Evolutionary conservation across 2,329 filamentous ascomycete genomes (phyloP), one percentile per base, ranked within the genome.

Genomic region (Epicoccum nigrum): DNA sequence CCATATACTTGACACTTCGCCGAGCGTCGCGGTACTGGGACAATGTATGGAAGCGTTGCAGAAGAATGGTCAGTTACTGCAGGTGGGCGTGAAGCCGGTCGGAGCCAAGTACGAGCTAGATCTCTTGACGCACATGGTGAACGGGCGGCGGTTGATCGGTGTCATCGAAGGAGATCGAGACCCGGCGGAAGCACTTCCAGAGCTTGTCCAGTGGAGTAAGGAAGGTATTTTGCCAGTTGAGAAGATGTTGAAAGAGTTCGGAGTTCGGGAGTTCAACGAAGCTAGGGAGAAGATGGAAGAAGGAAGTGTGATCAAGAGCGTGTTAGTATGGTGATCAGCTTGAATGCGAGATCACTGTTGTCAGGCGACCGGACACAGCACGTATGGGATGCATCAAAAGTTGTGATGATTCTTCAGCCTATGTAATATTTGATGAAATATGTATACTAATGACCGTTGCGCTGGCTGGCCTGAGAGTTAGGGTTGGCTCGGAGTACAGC

Each of bases 51-150:
- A 60, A 30, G 55, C 49, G 13, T 21, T 60, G 43, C 55, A 56
- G 35, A 60, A 58, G 37, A 60, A 60, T 13, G 57, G 52, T 6
- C 47, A 41, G 16, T 38, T 58, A 27, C 34, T 60, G 21, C 57
- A 60, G 31, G 52, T 60, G 11, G 55, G 57, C 5, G 52, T 60
- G 0, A 57, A 60, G 35, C 55, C 57, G 7, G 55, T 60, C 0
- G 55, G 57, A 6, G 57, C 55, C n/a, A 60, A 58, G 39, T 46
- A 55, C n/a, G 55, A 58, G 15, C n/a, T 54, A 8, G 57, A 60
- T 32, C n/a, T 35, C 11, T 28, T 60, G 37, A 58, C 46, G 19
- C 57, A 56, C 27, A 58, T 60, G 57, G 57, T 60, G 4, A 51
- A 54, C 19, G 55, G 52, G 30, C 39, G 46, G 25, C 38, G 47